phyloP scores from a whole-genome alignment of 2,329 filamentous ascomycete genomes.

The Cadophora sp. region DNA sequence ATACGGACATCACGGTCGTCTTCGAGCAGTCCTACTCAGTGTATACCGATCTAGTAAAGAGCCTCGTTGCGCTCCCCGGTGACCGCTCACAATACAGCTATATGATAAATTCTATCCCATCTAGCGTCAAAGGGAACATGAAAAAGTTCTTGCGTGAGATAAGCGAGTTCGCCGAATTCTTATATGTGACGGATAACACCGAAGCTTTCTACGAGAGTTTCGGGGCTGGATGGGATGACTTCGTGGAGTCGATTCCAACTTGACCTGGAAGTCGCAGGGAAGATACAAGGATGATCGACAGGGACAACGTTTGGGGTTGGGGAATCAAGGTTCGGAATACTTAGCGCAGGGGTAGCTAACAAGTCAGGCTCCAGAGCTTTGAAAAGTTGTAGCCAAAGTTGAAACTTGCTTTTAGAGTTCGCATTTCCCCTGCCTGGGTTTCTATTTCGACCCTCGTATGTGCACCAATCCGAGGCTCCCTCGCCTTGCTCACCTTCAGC shows the following conservation, averaged over 20 bases:
- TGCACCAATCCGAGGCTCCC: too few relatives aligned
- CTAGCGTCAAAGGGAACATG: not conserved
- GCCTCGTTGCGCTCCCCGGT: not conserved
- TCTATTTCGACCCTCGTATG: too few relatives aligned
- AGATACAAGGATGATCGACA: not conserved
- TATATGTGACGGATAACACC: conserved; percentile 9
- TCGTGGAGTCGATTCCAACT: not conserved
- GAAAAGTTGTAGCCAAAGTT: too few relatives aligned
- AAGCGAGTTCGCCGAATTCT: conserved; percentile 2
- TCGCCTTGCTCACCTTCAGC: too few relatives aligned
- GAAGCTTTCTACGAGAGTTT: conserved; percentile 9
- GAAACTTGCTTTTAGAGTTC: too few relatives aligned
- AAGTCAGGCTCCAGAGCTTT: not conserved
- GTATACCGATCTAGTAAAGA: not conserved
- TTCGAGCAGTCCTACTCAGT: conserved; percentile 22
- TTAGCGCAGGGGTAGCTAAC: not conserved
- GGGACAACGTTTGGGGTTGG: not conserved
- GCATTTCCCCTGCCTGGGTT: too few relatives aligned
- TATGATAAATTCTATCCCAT: conserved; percentile 4
- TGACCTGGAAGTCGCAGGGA: not conserved
- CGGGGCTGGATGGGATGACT: not conserved
- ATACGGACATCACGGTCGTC: conserved; percentile 26
- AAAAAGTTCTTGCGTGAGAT: conserved; percentile 1
- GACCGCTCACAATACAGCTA: conserved; percentile 12
- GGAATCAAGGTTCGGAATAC: not conserved